Evolutionary conservation across 306 rosid species (phyloP), one percentile per base, ranked within the genome.

Genomic region (Sicyos edulis): DNA sequence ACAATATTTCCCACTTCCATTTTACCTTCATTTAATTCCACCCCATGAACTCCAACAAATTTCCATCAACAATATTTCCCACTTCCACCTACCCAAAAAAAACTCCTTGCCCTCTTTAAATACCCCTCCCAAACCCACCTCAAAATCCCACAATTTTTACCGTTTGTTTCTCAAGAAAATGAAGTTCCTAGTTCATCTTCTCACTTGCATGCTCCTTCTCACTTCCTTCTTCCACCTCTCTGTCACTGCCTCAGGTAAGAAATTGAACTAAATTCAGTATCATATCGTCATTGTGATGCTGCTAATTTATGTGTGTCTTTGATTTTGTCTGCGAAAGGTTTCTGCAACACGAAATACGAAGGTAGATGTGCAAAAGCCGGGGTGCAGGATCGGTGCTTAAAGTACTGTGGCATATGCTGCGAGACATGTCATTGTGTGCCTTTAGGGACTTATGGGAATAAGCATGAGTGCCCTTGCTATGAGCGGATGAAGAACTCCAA

Each of bases 381-480:
- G 64, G 8, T 74, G 26, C 40, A 80, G 75, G 84, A 87, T n/a
- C 52, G 96, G 66, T 93, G 99, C 77, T 53, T 91, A 78, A 88
- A 64, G 79, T 90, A 74, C 77, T 93, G 98, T 2, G 91, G 95
- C 22, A 87, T 93, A 11, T 93, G 98, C 79, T 93, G 99, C 17
- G 82, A 77, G 15, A 87, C 80, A 75, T 93, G 98, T 73, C 42
- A 85, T 0, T 90, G 98, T 32, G 96, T 90, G 73, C 98, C 98
- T 2, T 90, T 97, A 52, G 97, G 96, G 72, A 90, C 97, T 72
- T 86, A 77, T 14, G 97, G 97, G 10, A 85, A 93, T 84, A 91
- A 93, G 83, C 54, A 88, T 71, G 92, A 93, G 82, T 90, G 97
- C 83, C 91, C 97, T 85, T 93, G 97, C 80, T 90, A 93, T 82